Evolutionary conservation across 139 green algal species (phyloP), one percentile per base, ranked within the genome.

Genomic region (Monoraphidium neglectum): DNA sequence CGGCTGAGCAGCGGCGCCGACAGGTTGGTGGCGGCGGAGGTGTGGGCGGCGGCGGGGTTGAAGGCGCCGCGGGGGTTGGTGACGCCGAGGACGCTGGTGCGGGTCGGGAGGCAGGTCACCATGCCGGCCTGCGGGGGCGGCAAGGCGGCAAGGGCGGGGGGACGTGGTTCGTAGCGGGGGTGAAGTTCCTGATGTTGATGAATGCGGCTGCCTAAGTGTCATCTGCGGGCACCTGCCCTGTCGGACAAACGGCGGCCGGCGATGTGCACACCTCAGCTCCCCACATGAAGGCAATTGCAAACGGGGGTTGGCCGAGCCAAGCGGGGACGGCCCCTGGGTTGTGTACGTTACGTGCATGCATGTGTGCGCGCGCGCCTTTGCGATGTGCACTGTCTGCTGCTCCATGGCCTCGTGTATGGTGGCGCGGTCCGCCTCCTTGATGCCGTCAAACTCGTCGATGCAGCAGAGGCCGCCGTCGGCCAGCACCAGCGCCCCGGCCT

Each of bases 351-450:
- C n/a, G n/a, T n/a, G n/a, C n/a, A n/a, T n/a, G 43, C 43, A 51
- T 51, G 43, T 12, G 43, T 12, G 32, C 30, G 28, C 8, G n/a
- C 68, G 32, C 72, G 87, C 91, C 86, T 98, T 98, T 46, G 94
- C 94, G 0, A 98, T 84, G 65, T 89, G 90, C 57, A 97, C 76
- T 0, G 90, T 98, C 82, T 98, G 94, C 80, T 98, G 94, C 88
- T 98, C 94, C 94, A 98, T 97, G 18, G 92, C 94, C 80, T 98
- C 94, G 54, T 97, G 94, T 10, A 98, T 87, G 57, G 89, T 89
- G 4, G 87, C 88, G 8, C 89, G 87, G 75, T 97, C 95, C 1
- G 68, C 67, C 72, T 95, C 86, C 30, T 65, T 77, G 33, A 97
- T 87, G 59, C 86, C 87, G 36, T 96, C 88, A 80, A 98, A 96